Conservation (phyloP, 2,329 filamentous ascomycete species). For the Dactylonectria macrodidyma region DNA sequence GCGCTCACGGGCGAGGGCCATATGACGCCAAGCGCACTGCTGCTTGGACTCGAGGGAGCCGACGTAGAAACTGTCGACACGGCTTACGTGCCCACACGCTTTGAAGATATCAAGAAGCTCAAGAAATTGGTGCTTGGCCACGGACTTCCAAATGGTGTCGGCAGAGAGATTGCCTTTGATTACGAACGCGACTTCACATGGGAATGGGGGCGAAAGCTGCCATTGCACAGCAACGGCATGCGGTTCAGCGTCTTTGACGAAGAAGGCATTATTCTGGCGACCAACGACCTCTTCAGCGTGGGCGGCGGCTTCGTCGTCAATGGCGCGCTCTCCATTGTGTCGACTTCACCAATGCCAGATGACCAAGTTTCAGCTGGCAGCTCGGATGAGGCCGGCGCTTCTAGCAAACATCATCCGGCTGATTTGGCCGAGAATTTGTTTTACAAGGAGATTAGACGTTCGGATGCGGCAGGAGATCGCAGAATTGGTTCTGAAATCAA, state of each 20-base stretch:
- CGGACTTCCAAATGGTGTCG: constrained; percentile 56
- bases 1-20: constrained; percentile 67
- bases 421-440: constrained; percentile 67
- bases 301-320: constrained; percentile 69
- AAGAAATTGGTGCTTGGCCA: constrained; percentile 62
- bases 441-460: constrained; percentile 65
- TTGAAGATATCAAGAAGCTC: constrained; percentile 60
- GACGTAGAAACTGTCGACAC: constrained; percentile 66
- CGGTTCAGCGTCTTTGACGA: constrained; percentile 65
- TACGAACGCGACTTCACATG: constrained; percentile 65
- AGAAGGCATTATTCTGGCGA: constrained; percentile 62
- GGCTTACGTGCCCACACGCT: constrained; percentile 62
- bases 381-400: constrained; percentile 34
- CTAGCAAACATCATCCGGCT: constrained; percentile 59
- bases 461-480: constrained; percentile 62
- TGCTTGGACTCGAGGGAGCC: constrained; percentile 65
- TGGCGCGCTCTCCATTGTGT: constrained; percentile 61
- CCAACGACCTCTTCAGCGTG: constrained; percentile 67
- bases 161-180: constrained; percentile 64
- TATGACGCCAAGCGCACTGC: constrained; percentile 65
- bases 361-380: constrained; percentile 1
- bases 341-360: constrained; percentile 42
- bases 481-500: constrained; percentile 61
- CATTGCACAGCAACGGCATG: constrained; percentile 67
- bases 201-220: constrained; percentile 67